Base-by-base conservation (phyloP, 768 basidiomycete species). In the Sarcomyxa edulis region DNA sequence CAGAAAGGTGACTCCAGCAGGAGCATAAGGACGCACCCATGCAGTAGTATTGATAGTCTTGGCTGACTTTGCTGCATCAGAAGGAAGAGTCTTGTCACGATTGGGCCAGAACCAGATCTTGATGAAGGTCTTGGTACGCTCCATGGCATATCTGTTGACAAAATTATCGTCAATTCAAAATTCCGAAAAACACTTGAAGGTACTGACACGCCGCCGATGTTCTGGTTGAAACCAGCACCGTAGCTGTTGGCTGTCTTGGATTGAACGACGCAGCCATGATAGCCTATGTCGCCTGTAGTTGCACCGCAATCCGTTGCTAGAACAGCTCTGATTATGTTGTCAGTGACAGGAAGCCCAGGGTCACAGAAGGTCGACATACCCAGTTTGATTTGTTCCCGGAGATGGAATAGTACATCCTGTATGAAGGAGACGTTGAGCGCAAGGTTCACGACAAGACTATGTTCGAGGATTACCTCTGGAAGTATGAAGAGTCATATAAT, bases 91-190 rank as follows among this genome's bases (percentile, higher is more conserved):
- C n/a, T n/a, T n/a, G 19, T 51, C 65, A 33, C 56, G 60, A 29
- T 79, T 66, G 1, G 78, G 64, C 80, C 81, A 87, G 61, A 83
- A 86, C 75, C 78, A 87, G 32, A 84, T 64, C 44, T 78, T 81
- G 52, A 86, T 76, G 51, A 67, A 74, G 4, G 52, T 49, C 16
- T 56, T 45, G 1, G 79, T 80, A 24, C 81, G 69, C 51, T 83
- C 78, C 50, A 82, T 62, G 1, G 80, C 82, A 54, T 68, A 81
- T 73, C 75, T 81, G 15, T 45, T 15, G 22, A 16, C 26, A 12
- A 6, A 12, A 11, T 8, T 26, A 28, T 26, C 19, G 9, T n/a
- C 22, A 12, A 43, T 5, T n/a, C n/a, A n/a, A 9, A 12, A 14
- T 11, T 21, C 10, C 14, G 20, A 23, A 32, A 32, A n/a, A 39